Base-by-base conservation (phyloP, 345 rosid genomes). In the Syzygium oleosum region DNA sequence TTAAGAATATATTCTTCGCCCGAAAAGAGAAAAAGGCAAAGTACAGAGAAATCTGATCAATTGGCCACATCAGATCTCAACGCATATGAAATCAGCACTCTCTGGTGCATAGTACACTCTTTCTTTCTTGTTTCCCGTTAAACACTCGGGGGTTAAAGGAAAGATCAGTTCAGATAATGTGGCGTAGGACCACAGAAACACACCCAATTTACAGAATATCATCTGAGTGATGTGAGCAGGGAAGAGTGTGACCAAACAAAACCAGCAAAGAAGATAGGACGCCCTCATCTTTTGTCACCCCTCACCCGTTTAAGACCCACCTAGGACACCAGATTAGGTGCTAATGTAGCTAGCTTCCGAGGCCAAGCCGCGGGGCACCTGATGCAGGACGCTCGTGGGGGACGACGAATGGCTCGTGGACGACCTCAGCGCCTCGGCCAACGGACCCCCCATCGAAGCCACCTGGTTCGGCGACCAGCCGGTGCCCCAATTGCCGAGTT, bases 391-490 rank as follows among this genome's bases (percentile, higher is more conserved):
- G 73, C 96, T 96, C 1, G 97, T 94, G 2, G 98, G 98, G 49
- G 83, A 73, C 13, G 97, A 96, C 21, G 98, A 92, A 85, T 86
- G 92, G 4, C 96, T 87, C 0, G 92, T 59, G 2, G 98, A 93
- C 4, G 98, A 95, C 79, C 98, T 90, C 83, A 98, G 87, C 1
- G 96, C 98, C 91, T 98, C 99, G 0, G 97, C 99, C 1, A 98
- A 92, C 0, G 99, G 99, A 63, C 99, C 99, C 0, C 98, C 99
- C 97, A 98, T 92, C 4, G 97, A 92, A 61, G 91, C 88, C 86
- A 89, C 91, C 58, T 90, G 95, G 87, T 92, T 90, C 1, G 94
- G n/a, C 5, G 92, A 90, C 95, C 99, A 95, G 16, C 95, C 94
- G 0, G 90, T 51, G 9, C 84, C 89, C 58, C 91, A 92, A 94